phyloP scores from a whole-genome alignment of 2,329 filamentous ascomycete genomes.

The Malbranchea zuffiana region DNA sequence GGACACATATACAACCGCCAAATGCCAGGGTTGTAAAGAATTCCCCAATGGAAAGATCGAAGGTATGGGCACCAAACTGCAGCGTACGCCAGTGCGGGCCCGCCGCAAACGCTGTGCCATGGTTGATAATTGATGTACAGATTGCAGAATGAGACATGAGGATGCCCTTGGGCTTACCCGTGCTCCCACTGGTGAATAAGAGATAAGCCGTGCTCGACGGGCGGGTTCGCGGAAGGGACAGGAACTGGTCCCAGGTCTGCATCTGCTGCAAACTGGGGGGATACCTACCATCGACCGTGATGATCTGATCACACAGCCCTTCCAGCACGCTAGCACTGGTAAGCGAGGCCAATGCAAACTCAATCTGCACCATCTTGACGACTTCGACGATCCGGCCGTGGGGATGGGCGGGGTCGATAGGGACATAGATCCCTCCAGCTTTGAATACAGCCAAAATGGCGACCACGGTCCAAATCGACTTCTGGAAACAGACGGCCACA shows the following conservation, averaged over 20 bases:
- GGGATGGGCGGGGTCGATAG: slow-evolving; percentile 32
- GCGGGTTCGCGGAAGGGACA: background rate
- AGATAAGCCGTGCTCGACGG: background rate
- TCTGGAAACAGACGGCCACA: slow-evolving; percentile 34
- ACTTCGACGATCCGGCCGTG: too few species aligned
- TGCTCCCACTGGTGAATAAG: slow-evolving; percentile 10
- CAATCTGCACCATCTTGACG: too few species aligned
- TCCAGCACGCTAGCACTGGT: too few species aligned
- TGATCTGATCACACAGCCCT: too few species aligned
- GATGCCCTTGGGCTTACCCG: slow-evolving; percentile 39
- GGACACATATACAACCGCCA: slow-evolving; percentile 36
- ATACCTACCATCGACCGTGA: too few species aligned
- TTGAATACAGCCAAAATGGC: slow-evolving; percentile 33
- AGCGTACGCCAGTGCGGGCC: slow-evolving; percentile 16
- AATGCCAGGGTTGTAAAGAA: slow-evolving; percentile 23
- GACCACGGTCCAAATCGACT: slow-evolving; percentile 34
- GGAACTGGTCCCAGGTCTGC: background rate
- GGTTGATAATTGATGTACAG: slow-evolving; percentile 28
- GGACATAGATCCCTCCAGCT: slow-evolving; percentile 33
- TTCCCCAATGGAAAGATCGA: slow-evolving; percentile 31
- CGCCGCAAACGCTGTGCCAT: slow-evolving; percentile 26
- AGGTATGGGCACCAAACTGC: slow-evolving; percentile 34
- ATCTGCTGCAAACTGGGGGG: too few species aligned
- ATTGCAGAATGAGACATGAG: slow-evolving; percentile 44
- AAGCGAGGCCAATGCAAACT: too few species aligned